Evolutionary conservation across 2,329 filamentous ascomycete species (phyloP), one percentile per base, ranked within the genome.

Genomic region (Beauveria scarabaeidicola): DNA sequence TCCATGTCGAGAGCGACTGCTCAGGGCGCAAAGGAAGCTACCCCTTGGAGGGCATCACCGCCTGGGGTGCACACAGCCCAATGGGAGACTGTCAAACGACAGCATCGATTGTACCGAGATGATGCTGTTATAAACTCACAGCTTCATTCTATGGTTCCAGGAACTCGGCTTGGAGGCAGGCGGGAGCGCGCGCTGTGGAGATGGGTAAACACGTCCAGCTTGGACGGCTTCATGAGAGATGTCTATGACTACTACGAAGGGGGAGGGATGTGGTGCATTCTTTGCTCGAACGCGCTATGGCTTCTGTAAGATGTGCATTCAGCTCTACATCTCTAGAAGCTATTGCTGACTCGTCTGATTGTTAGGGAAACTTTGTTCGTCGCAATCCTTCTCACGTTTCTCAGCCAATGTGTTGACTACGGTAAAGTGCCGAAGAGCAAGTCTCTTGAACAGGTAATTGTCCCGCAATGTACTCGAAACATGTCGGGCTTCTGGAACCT

Each of bases 191-290:
- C 92, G 3, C 84, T 96, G 77, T 97, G 91, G 87, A 83, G 90
- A 73, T 97, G 92, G 89, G 90, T 90, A 58, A 96, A 96, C 68
- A 90, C 94, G 60, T 85, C 89, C 41, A 94, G 96, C 68, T 78
- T 97, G 57, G 92, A 97, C 72, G 87, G 85, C 66, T 97, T 96
- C 70, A 85, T 96, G 69, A 82, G 84, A 59, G 88, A 84, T 63
- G 90, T 96, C 3, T 97, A 97, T 70, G 81, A 88, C 64, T 97
- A 96, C 73, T 96, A 89, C 68, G 78, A 88, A 55, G 88, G 88
- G 2, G 88, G 90, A 63, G 92, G 92, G 0, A 84, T 96, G 41
- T 91, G 86, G 82, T 95, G 90, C 60, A 96, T 96, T 58, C 69
- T 94, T 11, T 79, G 93, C 44, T 84, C 86, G 60, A 83, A 89